These are phyloP conservation scores for Aspergillus vadensis DNA, from an alignment of 2,329 filamentous ascomycete species.

Conservation along the genomic window DNA sequence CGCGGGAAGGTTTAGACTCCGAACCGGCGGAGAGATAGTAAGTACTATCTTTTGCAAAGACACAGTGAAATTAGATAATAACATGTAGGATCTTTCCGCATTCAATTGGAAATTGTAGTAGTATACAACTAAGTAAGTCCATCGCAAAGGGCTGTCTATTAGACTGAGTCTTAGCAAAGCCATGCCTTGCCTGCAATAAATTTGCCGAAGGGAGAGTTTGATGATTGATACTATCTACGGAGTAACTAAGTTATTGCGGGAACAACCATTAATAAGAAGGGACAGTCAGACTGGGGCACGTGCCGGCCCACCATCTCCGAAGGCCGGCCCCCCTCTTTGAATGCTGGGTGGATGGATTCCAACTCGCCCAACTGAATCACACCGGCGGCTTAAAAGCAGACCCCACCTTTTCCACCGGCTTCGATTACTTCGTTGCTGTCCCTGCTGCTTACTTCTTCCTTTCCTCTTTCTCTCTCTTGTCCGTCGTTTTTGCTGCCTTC, in stretches of 20 bases:
- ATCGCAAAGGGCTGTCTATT: not conserved
- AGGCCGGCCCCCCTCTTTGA: not conserved
- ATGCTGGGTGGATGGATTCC: not conserved
- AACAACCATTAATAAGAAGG: not conserved
- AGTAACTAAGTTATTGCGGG: not conserved
- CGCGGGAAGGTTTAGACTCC: constrained; percentile 5
- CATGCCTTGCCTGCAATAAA: not conserved
- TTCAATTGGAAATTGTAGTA: no score
- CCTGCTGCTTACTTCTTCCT: constrained; percentile 62
- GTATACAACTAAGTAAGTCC: no score
- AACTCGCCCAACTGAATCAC: not conserved
- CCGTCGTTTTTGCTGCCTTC: not conserved
- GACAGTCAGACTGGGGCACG: constrained; percentile 2
- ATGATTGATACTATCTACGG: not conserved
- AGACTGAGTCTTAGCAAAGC: no score
- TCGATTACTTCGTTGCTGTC: constrained; percentile 26
- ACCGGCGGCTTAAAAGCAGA: constrained; percentile 6
- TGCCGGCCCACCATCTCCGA: constrained; percentile 3
- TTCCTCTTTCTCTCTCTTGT: constrained; percentile 1
- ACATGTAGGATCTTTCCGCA: not conserved
- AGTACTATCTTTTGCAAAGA: not conserved
- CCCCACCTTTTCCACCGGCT: constrained; percentile 7
- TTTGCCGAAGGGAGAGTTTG: not conserved
- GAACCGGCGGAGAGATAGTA: constrained; percentile 1
- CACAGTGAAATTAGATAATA: not conserved